phyloP scores from a whole-genome alignment of 2,329 filamentous ascomycete genomes.

The Dothistroma pini region DNA sequence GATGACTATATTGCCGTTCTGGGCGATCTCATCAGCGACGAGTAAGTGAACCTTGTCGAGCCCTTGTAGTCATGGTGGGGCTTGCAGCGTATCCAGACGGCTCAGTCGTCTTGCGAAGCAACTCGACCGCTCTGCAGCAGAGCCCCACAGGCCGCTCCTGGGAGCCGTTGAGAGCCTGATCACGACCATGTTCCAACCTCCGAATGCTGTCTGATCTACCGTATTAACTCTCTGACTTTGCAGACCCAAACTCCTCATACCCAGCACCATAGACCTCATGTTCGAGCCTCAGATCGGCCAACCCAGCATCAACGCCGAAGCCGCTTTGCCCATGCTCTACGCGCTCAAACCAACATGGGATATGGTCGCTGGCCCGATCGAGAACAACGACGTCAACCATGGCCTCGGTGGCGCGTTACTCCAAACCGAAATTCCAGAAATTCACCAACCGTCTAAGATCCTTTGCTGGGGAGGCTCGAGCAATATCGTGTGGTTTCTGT shows the following conservation, averaged over 20 bases:
- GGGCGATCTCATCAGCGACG: conserved; percentile 43
- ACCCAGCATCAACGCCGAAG: conserved; percentile 9
- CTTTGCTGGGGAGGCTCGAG: conserved; percentile 15
- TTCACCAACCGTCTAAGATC: conserved; percentile 10
- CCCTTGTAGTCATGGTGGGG: no score
- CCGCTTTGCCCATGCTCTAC: conserved; percentile 3
- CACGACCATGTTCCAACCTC: no score
- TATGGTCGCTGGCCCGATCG: conserved; percentile 9
- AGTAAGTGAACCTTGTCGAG: no score
- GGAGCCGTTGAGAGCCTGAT: no score
- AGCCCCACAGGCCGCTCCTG: no score
- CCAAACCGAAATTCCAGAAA: conserved; percentile 1
- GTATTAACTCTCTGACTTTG: no score
- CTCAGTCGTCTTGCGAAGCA: no score
- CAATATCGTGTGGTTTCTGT: conserved; percentile 16
- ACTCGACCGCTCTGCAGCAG: no score
- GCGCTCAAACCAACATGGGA: conserved; percentile 10
- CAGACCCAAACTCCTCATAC: conserved; percentile 45
- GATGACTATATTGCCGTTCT: conserved; percentile 44
- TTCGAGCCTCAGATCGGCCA: conserved; percentile 44
- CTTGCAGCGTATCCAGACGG: no score
- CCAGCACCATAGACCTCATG: conserved; percentile 40
- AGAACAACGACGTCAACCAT: conserved; percentile 13
- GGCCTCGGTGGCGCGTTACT: conserved; percentile 9
- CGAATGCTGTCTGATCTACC: no score